These are phyloP conservation scores for Teunomyces stri DNA, from an alignment of 805 yeast species.

Conservation along the genomic window DNA sequence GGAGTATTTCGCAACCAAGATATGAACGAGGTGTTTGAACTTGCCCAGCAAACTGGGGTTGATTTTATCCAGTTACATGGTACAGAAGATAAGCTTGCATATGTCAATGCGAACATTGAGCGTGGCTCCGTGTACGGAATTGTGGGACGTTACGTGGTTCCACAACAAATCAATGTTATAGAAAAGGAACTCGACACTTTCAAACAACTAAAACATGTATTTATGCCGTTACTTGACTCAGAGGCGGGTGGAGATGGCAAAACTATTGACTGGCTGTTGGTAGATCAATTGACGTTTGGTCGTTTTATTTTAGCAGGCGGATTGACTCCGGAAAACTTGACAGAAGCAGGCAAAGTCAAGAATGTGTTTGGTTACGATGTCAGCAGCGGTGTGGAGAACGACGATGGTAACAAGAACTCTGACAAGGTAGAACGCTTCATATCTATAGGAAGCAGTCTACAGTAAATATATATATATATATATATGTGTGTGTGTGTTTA, in stretches of 20 bases:
- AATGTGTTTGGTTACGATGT: constrained; percentile 93
- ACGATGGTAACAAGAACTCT: constrained; percentile 68
- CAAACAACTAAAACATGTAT: constrained; percentile 32
- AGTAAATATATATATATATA: too few relatives aligned
- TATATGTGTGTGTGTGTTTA: too few relatives aligned
- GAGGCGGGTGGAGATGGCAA: constrained; percentile 93
- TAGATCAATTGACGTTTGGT: constrained; percentile 32
- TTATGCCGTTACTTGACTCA: constrained; percentile 72
- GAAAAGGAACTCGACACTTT: constrained; percentile 15
- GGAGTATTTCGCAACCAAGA: constrained; percentile 91
- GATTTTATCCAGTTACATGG: constrained; percentile 94
- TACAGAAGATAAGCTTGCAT: constrained; percentile 48
- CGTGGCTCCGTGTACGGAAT: constrained; percentile 49
- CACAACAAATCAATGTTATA: constrained; percentile 48
- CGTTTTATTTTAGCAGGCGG: constrained; percentile 86
- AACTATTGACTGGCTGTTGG: constrained; percentile 63
- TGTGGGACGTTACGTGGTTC: constrained; percentile 65
- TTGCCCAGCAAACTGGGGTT: constrained; percentile 45
- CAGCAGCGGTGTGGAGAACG: constrained; percentile 86
- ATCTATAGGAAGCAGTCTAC: constrained; percentile 38
- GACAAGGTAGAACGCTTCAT: constrained; percentile 62
- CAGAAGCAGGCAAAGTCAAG: constrained; percentile 42
- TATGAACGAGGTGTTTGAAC: constrained; percentile 52
- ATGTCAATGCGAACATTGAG: constrained; percentile 41
- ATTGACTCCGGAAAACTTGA: constrained; percentile 70